Evolutionary conservation across 1,284 basidiomycete genomes (phyloP).

Genomic region (Vanrija pseudolonga): DNA sequence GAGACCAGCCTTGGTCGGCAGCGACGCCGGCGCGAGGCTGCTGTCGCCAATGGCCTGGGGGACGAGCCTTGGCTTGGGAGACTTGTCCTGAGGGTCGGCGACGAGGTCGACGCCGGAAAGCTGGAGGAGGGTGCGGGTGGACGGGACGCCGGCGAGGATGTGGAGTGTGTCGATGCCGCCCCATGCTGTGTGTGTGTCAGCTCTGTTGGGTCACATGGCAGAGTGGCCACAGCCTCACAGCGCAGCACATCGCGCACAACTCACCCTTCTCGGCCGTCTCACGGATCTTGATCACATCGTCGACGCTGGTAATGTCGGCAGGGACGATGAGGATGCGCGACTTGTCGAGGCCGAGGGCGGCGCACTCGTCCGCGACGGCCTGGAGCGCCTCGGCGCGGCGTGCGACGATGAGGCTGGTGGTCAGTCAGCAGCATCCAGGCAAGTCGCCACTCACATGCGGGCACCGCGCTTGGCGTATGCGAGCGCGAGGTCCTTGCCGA

Average conservation of each 20-base stretch:
- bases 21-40: background rate
- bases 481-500: conserved; percentile 70
- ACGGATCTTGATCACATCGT: conserved; percentile 66
- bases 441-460: conserved; percentile 52
- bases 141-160: conserved; percentile 80
- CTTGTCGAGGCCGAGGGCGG: conserved; percentile 23
- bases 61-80: conserved; percentile 6
- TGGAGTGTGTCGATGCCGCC: conserved; percentile 77
- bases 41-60: conserved; percentile 1
- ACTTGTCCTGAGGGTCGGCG: conserved; percentile 1
- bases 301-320: conserved; percentile 65
- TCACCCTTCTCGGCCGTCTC: conserved; percentile 58
- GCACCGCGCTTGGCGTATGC: conserved; percentile 73
- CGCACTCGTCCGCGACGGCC: conserved; percentile 63
- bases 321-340: conserved; percentile 48
- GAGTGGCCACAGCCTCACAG: background rate
- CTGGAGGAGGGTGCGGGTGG: conserved; percentile 70
- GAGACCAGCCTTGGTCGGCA: conserved; percentile 39
- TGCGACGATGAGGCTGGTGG: conserved; percentile 63
- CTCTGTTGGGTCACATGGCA: no score
- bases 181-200: conserved; percentile 58
- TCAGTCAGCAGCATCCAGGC: background rate
- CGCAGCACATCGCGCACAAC: conserved; percentile 21
- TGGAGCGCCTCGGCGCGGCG: conserved; percentile 60
- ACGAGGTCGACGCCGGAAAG: conserved; percentile 61